Base-by-base conservation (phyloP, 202 grass and related monocot species). In the Zoysia matrella region DNA sequence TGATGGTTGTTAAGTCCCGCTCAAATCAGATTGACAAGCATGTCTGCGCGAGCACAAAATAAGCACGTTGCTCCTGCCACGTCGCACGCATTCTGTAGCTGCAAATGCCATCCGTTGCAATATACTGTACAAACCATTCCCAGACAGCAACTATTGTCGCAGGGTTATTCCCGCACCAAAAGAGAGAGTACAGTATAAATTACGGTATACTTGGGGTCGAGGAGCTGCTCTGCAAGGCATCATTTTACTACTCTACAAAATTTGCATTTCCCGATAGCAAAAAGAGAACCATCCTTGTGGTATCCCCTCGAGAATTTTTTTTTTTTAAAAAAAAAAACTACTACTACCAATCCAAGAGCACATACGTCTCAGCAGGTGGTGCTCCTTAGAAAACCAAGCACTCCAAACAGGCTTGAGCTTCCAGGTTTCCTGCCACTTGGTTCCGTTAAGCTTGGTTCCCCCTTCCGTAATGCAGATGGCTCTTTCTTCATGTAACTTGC, bases 181-280 rank as follows among this genome's bases (percentile, higher is more conserved):
- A 61, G 16, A 12, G 62, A 63, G 18, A 67, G 7, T 13, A 73
- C 12, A 44, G 54, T 42, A 65, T 65, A 67, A 67, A 82, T 52
- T 30, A 2, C 0, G 4, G 3, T 71, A 45, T 57, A 42, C 40
- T 80, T 75, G 41, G 15, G 65, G 80, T 65, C 73, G 48, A 76
- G 44, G 73, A 12, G 15, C 11, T 88, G 51, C 57, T 62, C 54
- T 76, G 39, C 16, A 81, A 77, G 39, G 73, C 60, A 83, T 82
- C 42, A 69, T 40, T 61, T 61, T 86, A 80, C 81, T 90, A 87
- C 84, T 30, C 22, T 30, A 30, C 85, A 92, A 92, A 90, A 77
- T 50, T 79, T 47, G 54, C 64, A 14, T 72, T 87, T 67, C 60
- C 64, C 70, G 65, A 75, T 39, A 52, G 60, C 39, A 72, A 65